Evolutionary conservation across 2,329 filamentous ascomycete species (phyloP), one percentile per base, ranked within the genome.

Genomic region (Fonsecaea monophora): DNA sequence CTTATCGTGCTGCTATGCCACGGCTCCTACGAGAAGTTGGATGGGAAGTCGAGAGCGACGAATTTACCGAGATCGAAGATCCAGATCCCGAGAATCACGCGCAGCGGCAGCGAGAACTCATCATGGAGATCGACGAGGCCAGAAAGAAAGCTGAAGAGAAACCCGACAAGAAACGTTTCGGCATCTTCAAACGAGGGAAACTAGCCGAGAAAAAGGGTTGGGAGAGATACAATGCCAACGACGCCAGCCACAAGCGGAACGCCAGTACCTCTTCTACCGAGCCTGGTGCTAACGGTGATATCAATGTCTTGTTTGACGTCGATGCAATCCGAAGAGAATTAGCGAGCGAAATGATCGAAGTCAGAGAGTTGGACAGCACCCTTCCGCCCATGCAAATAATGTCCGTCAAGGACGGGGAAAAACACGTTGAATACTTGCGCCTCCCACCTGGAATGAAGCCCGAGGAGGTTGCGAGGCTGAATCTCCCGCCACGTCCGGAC

Each of bases 31-130:
- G 92, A 69, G 90, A 94, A 76, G 92, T 94, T 40, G 95, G 94
- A 15, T 99, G 94, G 93, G 82, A 90, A 61, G 92, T 98, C 3
- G 90, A 97, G 74, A 94, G 90, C 70, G 93, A 97, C 73, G 94
- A 98, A 76, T 99, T 98, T 75, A 89, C 87, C 0, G 95, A 99
- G 79, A 98, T 99, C 67, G 95, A 98, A 77, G 95, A 99, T 72
- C 93, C 95, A 0, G 95, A 99, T 74, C 95, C 95, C 0, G 95
- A 98, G 0, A 94, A 96, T 72, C 94, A 98, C 79, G 85, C 87
- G 59, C 86, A 92, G 76, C 86, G 94, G 56, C 95, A 99, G 78
- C 86, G 93, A 64, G 94, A 98, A 78, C 86, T 99, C 50, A 97
- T 99, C 76, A 93, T 91, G 73, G 95, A 99, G 79, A 97, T 99